These are phyloP conservation scores for Cupressus sempervirens DNA, from an alignment of 75 land plant species.

Conservation along the genomic window DNA sequence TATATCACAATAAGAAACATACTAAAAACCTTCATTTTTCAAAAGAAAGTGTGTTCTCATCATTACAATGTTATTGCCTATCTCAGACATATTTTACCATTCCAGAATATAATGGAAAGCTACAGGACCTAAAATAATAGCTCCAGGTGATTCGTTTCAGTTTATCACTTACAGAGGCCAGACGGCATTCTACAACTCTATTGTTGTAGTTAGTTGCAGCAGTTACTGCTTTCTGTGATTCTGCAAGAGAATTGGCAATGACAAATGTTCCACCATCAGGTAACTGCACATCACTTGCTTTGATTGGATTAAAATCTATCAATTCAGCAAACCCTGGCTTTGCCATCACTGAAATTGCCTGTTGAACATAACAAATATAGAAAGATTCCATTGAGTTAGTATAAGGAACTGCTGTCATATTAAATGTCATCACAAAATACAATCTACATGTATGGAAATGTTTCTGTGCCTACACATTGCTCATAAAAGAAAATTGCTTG, in stretches of 20 bases:
- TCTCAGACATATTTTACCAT: too few relatives aligned
- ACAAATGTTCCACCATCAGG: constrained; percentile 89
- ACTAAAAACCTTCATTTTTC: background rate
- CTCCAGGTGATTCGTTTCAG: background rate
- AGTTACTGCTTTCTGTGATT: constrained; percentile 96
- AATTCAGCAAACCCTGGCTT: constrained; percentile 85
- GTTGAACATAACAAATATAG: constrained; percentile 10
- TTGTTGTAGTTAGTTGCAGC: constrained; percentile 98
- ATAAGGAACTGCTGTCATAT: background rate
- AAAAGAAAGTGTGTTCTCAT: background rate
- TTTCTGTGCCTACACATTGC: background rate
- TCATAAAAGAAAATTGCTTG: constrained; percentile 1
- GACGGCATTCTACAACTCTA: constrained; percentile 93
- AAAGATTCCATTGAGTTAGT: background rate
- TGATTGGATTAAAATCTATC: constrained; percentile 94
- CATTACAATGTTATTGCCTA: background rate
- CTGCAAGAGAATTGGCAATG: constrained; percentile 90
- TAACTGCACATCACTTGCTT: constrained; percentile 83
- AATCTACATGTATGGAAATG: background rate
- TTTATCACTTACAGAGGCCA: constrained; percentile 82
- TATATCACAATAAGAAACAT: background rate
- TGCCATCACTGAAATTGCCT: constrained; percentile 99
- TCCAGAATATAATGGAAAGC: background rate
- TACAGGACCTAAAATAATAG: background rate
- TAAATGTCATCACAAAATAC: background rate